Base-by-base conservation (phyloP, 257 asterid species). In the Jacaranda mimosifolia region DNA sequence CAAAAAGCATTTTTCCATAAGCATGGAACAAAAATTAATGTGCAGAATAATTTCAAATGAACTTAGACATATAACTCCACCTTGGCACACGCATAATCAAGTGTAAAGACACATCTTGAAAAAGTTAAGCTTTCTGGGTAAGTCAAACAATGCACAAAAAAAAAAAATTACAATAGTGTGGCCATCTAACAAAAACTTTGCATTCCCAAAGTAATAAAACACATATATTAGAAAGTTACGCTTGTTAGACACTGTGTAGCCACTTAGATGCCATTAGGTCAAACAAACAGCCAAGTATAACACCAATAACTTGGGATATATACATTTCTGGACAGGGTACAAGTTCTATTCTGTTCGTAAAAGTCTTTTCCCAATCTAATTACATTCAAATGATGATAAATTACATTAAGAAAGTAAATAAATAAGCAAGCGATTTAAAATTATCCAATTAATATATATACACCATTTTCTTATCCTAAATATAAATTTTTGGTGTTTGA, bases 301-400 rank as follows among this genome's bases (percentile, higher is more conserved):
- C 9, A 3, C 63, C 14, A 56, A 56, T 56, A 12, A 56, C 4
- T 19, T 56, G 63, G 36, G 63, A 56, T 13, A 56, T 13, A 56
- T 17, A 56, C 63, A 38, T 68, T 45, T 12, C 11, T 35, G 51
- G 46, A 67, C 35, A 60, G 3, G 60, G 10, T 5, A 55, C 9
- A 51, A 14, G 4, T 51, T 15, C 21, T n/a, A 57, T 57, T 57
- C 68, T n/a, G 43, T 18, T 11, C 60, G 36, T 39, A 38, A 60
- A 78, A 52, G 56, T 39, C 17, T 32, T 40, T 38, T 3, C 46
- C 57, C 55, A 63, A 52, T 62, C 60, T 26, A 63, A 36, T n/a
- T 36, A 70, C 48, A 40, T 21, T 9, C 26, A 53, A 9, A 13
- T 11, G 13, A 52, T 65, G 58, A 66, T 42, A 40, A 36, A 9